Evolutionary conservation across 768 basidiomycete genomes (phyloP), one percentile per base, ranked within the genome.

Genomic region (Omphalotus guepiniiformis): DNA sequence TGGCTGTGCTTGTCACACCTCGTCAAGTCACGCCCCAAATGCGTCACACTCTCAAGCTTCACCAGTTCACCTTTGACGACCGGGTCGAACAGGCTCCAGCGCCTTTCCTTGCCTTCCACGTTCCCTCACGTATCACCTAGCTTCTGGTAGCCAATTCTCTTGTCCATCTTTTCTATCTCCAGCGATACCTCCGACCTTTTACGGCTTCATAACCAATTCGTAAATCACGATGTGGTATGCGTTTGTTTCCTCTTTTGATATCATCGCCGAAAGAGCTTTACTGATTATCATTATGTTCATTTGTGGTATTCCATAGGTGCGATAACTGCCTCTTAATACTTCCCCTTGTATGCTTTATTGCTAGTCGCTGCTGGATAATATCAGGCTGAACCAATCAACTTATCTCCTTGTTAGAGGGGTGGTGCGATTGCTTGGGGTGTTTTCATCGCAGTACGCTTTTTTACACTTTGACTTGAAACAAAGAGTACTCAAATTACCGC

Each of bases 281-380:
- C n/a, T n/a, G 29, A 25, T 49, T 13, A 40, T 5, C 13, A 21
- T 39, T 16, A 35, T 39, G 13, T 55, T 47, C 18, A 34, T 38
- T 50, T 5, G 16, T 42, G 13, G 26, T 41, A 47, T 30, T 48
- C 22, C 42, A 21, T 51, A 86, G 84, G 85, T 88, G 85, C 71
- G 85, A 87, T 70, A 86, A 86, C 66, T 88, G 84, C 67, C 70
- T 85, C 49, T 77, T 88, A 49, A 68, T 86, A 50, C 70, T 88
- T 50, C 85, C 85, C 59, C 73, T 88, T 65, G 86, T 85, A 58
- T 82, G 38, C 50, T 45, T 47, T 39, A 42, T 48, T 48, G 41
- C 52, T 28, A 45, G 49, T 47, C 22, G 25, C 34, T 16, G 53
- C 34, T 49, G 50, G 29, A 41, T 23, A 29, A 51, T 55, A 18